Evolutionary conservation across 2,329 filamentous ascomycete species (phyloP), one percentile per base, ranked within the genome.

Genomic region (Botrytis fragariae): DNA sequence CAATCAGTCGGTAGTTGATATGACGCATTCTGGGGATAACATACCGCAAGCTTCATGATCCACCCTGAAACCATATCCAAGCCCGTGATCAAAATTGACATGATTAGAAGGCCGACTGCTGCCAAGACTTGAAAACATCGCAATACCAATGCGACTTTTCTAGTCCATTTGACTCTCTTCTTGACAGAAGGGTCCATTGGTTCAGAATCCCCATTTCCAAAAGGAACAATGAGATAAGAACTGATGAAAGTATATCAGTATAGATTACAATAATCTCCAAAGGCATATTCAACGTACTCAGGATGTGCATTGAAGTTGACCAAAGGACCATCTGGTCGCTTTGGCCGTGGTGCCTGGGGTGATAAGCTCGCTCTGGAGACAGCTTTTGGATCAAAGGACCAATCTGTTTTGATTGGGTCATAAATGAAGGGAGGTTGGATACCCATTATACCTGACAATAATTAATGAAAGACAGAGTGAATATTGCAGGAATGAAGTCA

Each of bases 241-340:
- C 80, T 82, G 65, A 54, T 42, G 29, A 45, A 67, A 25, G 8
- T 14, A 39, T 14, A 39, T 72, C 51, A 72, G 71, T 60, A 48
- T 22, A 12, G 12, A 7, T 48, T 10, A 37, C 22, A 16, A 1
- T 16, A 22, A 69, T 25, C 9, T 10, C 22, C 44, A 20, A 51
- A 35, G 14, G 18, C 57, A 44, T 54, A 62, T 35, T 60, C 20
- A 71, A 84, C 90, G 80, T 87, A 94, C 91, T 98, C 94, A 1
- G 95, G 94, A 82, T 97, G 95, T 73, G 89, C 87, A 82, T 97
- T 96, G 85, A 97, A 92, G 74, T 92, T 88, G 75, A 98, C 84
- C 76, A 97, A 84, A 20, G 94, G 94, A 0, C 94, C 94, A 71
- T 92, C 86, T 62, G 86, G 87, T 85, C 92, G 91, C 60, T 60